Evolutionary conservation across 2,329 filamentous ascomycete genomes (phyloP).

Genomic region (Botrytis squamosa): DNA sequence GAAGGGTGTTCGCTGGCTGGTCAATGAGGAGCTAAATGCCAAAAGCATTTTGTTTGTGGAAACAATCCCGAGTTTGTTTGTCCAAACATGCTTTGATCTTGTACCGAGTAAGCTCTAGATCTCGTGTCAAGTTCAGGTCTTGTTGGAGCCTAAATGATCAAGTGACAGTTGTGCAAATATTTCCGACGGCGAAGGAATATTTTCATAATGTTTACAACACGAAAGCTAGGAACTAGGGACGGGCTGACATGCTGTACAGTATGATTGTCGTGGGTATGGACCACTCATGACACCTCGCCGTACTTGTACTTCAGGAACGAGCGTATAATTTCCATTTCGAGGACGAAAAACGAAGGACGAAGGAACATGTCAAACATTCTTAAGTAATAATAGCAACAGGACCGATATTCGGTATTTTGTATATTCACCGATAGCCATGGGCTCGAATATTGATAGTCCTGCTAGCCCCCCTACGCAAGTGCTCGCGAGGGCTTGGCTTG

Average conservation of each 20-base stretch:
- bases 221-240: neutral
- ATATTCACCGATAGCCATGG: slow-evolving; percentile 8
- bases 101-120: neutral
- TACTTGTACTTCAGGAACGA: neutral
- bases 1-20: neutral
- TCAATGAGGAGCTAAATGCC: neutral
- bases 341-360: neutral
- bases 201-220: neutral
- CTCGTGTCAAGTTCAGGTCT: slow-evolving; percentile 1
- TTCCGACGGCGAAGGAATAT: slow-evolving; percentile 7
- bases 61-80: neutral
- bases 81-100: neutral
- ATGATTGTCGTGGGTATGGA: slow-evolving; percentile 7
- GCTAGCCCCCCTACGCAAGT: slow-evolving; percentile 8
- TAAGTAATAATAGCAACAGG: neutral
- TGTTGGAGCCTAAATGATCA: slow-evolving; percentile 21
- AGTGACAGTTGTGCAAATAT: slow-evolving; percentile 16
- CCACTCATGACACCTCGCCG: slow-evolving; percentile 1
- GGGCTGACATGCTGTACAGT: neutral
- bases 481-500: neutral
- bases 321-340: neutral
- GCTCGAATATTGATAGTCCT: neutral
- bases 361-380: neutral
- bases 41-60: neutral
- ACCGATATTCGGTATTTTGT: slow-evolving; percentile 7